Base-by-base conservation (phyloP, 2,329 filamentous ascomycete species). In the Fusarium zealandicum region DNA sequence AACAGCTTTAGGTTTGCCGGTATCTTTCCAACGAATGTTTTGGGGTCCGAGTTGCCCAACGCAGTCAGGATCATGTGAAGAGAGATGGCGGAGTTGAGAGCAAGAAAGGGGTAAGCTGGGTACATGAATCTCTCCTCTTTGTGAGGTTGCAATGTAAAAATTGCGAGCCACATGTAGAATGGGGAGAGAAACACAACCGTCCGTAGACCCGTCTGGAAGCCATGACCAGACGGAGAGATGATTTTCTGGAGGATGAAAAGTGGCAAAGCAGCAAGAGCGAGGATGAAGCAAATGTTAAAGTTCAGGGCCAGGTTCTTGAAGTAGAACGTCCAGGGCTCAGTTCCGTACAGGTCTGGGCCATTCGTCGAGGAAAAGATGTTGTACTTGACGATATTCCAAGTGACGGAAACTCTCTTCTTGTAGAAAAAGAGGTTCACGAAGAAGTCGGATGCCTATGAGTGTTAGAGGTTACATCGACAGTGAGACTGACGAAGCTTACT, bases 101-200 rank as follows among this genome's bases (percentile, higher is more conserved):
- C 89, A 31, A 99, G 80, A 59, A 93, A 92, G 1, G 95, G 95
- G 68, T 99, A 99, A 2, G 86, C 90, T 0, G 95, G 95, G 69
- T 96, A 99, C 93, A 99, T 98, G 78, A 99, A 99, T 6, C 95
- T 83, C 75, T 99, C 95, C 72, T 99, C 95, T 70, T 99, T 99
- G 76, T 99, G 95, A 13, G 95, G 91, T 71, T 99, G 95, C 8
- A 89, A 72, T 0, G 90, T 93, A 76, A 99, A 98, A 58, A 98
- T 95, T 4, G 76, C 84, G 22, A 99, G 82, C 95, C 95, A 99
- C 70, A 97, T 82, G 72, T 98, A 99, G 74, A 98, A 96, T 0
- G 95, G 95, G 1, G 85, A 77, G 47, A 93, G 79, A 63, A 96
- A 91, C 16, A 93, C 84, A 40, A 96, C 68, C 9, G 88, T 90